Evolutionary conservation across 75 land plant species (phyloP), one percentile per base, ranked within the genome.

Genomic region (Azolla pinnata): DNA sequence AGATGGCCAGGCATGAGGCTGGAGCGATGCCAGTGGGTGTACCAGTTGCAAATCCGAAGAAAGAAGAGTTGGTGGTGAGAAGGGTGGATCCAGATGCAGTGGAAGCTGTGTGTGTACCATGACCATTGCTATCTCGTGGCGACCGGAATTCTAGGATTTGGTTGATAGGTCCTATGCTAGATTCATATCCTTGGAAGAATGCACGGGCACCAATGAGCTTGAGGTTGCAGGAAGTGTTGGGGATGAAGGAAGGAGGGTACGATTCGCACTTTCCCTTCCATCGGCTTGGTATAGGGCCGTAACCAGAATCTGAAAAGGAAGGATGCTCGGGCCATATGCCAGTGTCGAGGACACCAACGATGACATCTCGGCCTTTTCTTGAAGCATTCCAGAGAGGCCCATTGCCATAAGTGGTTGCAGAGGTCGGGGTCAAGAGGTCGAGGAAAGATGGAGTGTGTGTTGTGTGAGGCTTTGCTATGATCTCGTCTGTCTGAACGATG

Each of bases 81-180:
- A 73, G 50, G 2, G n/a, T n/a, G n/a, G n/a, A n/a, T n/a, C 98
- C 98, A 5, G 81, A 90, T 12, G 98, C 90, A 10, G 82, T 92
- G 3, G 95, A 88, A 0, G 98, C 90, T 0, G 98, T 92, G 67
- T 92, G 98, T 0, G 95, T 85, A 5, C 98, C 98, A 44, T 92
- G 98, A 20, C 97, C 97, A 17, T 90, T 92, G 21, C 82, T 70
- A 58, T 87, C 92, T 12, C 87, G 44, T 16, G 91, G 78, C 0
- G 87, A 80, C n/a, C 75, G 52, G 48, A 33, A 72, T 73, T 87
- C 85, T 25, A 48, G 4, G 23, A 76, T 78, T 26, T 73, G 81
- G 40, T 70, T 57, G 24, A 70, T 57, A 19, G 73, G 67, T 0
- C 67, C 73, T 2, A 26, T 56, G 56, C 46, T 46, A 5, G 73